phyloP scores from a whole-genome alignment of 2,329 filamentous ascomycete genomes.

The Coleophoma cylindrospora region DNA sequence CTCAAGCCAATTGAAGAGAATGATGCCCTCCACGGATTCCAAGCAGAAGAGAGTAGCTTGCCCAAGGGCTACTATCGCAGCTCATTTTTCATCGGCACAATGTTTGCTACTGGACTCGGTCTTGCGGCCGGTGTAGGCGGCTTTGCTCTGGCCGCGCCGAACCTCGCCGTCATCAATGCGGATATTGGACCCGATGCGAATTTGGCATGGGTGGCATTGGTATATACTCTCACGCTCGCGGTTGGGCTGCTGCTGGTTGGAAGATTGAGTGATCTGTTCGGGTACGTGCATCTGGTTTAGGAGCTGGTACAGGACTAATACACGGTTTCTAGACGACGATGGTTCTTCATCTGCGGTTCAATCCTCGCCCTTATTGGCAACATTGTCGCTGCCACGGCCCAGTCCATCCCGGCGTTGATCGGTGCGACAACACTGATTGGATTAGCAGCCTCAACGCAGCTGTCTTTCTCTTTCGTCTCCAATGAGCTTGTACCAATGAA shows the following conservation, averaged over 20 bases:
- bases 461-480: constrained; percentile 31
- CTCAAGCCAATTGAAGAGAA: not conserved
- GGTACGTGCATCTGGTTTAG: constrained; percentile 2
- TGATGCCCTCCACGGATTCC: not conserved
- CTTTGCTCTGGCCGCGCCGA: constrained; percentile 12
- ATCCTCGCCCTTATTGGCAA: constrained; percentile 29
- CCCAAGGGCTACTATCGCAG: constrained; percentile 2
- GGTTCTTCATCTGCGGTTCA: constrained; percentile 22
- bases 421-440: constrained; percentile 31
- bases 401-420: constrained; percentile 31
- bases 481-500: constrained; percentile 34
- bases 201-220: constrained; percentile 19
- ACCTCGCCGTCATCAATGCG: constrained; percentile 18
- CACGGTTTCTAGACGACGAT: constrained; percentile 15
- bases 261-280: constrained; percentile 28
- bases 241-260: constrained; percentile 25
- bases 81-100: constrained; percentile 8
- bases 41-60: constrained; percentile 1
- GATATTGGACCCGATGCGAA: constrained; percentile 23
- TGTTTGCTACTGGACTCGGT: constrained; percentile 5
- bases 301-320: not conserved
- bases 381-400: constrained; percentile 31
- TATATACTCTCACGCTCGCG: constrained; percentile 18
- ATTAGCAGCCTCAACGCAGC: constrained; percentile 29
- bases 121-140: constrained; percentile 25